phyloP scores from a whole-genome alignment of 257 asterid species.

The Apocynum venetum region DNA sequence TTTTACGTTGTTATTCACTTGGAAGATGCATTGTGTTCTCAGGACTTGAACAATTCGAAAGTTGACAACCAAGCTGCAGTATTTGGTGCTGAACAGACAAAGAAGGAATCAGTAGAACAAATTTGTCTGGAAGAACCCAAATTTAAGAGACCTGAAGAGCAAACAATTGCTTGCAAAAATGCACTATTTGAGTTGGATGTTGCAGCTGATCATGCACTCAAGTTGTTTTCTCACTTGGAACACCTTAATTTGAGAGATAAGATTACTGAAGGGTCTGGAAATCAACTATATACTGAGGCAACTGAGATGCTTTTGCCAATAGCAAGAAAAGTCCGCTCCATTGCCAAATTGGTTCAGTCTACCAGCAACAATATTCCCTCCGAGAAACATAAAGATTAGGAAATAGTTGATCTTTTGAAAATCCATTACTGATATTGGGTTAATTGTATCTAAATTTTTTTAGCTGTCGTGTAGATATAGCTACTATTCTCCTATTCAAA shows the following conservation, averaged over 20 bases:
- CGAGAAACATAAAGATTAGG: background rate
- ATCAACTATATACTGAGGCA: conserved; percentile 30
- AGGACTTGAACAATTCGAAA: background rate
- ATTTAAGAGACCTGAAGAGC: conserved; percentile 15
- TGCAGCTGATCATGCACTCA: conserved; percentile 50
- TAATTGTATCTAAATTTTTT: background rate
- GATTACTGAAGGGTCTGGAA: conserved; percentile 18
- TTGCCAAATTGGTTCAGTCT: conserved; percentile 35
- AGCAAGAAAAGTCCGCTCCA: conserved; percentile 38
- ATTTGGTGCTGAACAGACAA: background rate
- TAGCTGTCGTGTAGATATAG: background rate
- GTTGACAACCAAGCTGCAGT: background rate
- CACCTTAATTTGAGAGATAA: conserved; percentile 22
- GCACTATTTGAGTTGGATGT: conserved; percentile 46
- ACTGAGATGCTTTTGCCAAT: conserved; percentile 34
- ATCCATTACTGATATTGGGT: background rate
- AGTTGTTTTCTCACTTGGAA: conserved; percentile 37
- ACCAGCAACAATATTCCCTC: conserved; percentile 16
- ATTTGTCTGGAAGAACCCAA: background rate
- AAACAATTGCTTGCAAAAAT: conserved; percentile 33
- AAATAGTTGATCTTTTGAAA: background rate
- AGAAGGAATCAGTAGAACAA: background rate
- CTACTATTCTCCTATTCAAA: background rate
- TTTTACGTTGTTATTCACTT: background rate
- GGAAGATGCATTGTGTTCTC: background rate